Evolutionary conservation across 106 monocot species (phyloP).

Genomic region (Dioscorea dumetorum): DNA sequence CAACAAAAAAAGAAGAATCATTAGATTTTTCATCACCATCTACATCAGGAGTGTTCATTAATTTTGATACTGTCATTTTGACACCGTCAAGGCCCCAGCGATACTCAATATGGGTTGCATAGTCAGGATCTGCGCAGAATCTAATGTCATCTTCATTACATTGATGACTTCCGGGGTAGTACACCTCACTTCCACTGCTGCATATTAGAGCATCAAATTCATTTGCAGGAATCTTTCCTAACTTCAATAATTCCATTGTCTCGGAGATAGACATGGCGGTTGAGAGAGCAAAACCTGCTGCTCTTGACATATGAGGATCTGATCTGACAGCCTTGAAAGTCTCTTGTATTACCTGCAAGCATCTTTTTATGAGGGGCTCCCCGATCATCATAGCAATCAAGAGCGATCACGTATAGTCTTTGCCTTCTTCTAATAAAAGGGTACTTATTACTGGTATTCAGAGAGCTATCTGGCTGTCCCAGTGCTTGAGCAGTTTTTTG

Average conservation of each 20-base stretch:
- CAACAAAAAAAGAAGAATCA: slow-evolving; percentile 5
- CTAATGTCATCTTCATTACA: slow-evolving; percentile 48
- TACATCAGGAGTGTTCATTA: slow-evolving; percentile 43
- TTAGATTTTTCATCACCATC: slow-evolving; percentile 12
- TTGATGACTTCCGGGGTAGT: slow-evolving; percentile 81
- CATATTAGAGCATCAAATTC: slow-evolving; percentile 91
- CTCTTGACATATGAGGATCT: slow-evolving; percentile 77
- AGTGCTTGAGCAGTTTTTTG: slow-evolving; percentile 19
- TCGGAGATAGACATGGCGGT: slow-evolving; percentile 83
- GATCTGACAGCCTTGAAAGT: slow-evolving; percentile 62
- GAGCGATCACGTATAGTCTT: slow-evolving; percentile 70
- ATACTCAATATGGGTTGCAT: slow-evolving; percentile 73
- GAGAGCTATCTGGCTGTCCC: slow-evolving; percentile 10
- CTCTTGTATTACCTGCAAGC: slow-evolving; percentile 73
- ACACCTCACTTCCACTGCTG: slow-evolving; percentile 88
- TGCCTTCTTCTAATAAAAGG: slow-evolving; percentile 72
- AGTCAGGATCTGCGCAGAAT: slow-evolving; percentile 69
- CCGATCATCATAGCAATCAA: slow-evolving; percentile 60
- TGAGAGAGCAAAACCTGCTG: slow-evolving; percentile 82
- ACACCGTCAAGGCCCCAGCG: slow-evolving; percentile 79
- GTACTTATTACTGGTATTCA: slow-evolving; percentile 30
- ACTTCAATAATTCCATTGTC: slow-evolving; percentile 44
- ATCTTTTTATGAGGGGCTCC: slow-evolving; percentile 70
- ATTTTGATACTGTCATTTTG: slow-evolving; percentile 50
- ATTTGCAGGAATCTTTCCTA: slow-evolving; percentile 47